Percentiles rank a stretch among this genome's conserved stretches.
phyloP scores from a whole-genome alignment of 2,329 filamentous ascomycete species.

The Trichoderma aggressivum region DNA sequence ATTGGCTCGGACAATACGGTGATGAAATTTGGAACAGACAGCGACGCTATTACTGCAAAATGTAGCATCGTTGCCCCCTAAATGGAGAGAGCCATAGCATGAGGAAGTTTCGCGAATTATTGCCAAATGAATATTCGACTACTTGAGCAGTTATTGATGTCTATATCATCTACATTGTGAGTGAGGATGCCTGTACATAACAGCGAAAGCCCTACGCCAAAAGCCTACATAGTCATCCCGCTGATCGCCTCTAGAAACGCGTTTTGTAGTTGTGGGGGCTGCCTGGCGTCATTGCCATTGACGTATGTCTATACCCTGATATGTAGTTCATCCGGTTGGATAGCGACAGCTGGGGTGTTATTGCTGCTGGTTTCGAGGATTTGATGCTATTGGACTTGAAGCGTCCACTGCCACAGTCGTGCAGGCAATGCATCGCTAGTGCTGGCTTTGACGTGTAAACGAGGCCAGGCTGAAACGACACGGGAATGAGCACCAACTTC shows the following conservation, averaged over 20 bases:
- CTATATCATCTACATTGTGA: too few relatives aligned
- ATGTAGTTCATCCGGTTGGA: too few relatives aligned
- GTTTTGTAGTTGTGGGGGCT: not conserved
- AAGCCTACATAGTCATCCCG: not conserved
- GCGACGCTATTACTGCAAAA: not conserved
- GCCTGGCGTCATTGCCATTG: not conserved
- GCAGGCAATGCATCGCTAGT: not conserved
- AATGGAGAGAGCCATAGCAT: not conserved
- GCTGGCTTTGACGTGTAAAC: not conserved
- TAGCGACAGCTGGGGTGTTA: too few relatives aligned
- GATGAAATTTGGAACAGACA: fast-evolving
- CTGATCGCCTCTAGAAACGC: not conserved
- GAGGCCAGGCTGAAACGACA: not conserved
- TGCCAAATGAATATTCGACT: not conserved
- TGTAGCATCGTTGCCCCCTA: not conserved
- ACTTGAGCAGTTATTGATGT: too few relatives aligned
- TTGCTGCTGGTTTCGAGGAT: not conserved
- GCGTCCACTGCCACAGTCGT: not conserved
- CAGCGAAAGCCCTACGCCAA: too few relatives aligned
- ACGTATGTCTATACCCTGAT: too few relatives aligned
- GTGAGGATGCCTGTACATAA: too few relatives aligned
- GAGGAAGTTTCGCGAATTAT: not conserved
- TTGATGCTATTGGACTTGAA: not conserved
- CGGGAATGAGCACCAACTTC: not conserved
- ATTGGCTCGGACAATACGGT: not conserved